Evolutionary conservation across 768 basidiomycete species (phyloP).

Genomic region (Pulveroboletus sp.): DNA sequence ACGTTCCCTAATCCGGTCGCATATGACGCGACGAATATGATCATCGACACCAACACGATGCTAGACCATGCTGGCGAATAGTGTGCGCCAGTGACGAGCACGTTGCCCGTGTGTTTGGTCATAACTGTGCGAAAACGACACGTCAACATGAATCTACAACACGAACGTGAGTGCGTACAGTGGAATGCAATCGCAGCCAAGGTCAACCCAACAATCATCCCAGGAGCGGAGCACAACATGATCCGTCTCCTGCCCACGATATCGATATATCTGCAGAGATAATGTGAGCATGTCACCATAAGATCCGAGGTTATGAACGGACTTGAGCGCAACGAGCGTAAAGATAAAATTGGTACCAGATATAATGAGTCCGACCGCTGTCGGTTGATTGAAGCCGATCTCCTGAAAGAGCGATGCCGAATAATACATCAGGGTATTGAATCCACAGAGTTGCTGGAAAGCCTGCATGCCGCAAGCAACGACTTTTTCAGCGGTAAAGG

Average conservation of each 20-base stretch:
- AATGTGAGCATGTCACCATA: background rate
- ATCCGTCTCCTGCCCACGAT: conserved; percentile 65
- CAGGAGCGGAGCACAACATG: conserved; percentile 66
- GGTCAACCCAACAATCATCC: conserved; percentile 64
- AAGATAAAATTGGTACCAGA: conserved; percentile 78
- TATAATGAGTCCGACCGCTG: conserved; percentile 74
- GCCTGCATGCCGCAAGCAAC: conserved; percentile 80
- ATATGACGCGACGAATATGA: conserved; percentile 78
- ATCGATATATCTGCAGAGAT: conserved; percentile 45
- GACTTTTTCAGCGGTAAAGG: conserved; percentile 37
- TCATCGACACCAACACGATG: conserved; percentile 74
- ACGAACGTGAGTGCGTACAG: conserved; percentile 21
- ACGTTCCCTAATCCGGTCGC: conserved; percentile 77
- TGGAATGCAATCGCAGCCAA: conserved; percentile 64
- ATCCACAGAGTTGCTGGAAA: conserved; percentile 80
- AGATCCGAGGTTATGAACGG: conserved; percentile 11
- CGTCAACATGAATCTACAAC: background rate
- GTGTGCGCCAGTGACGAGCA: conserved; percentile 53
- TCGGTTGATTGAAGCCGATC: conserved; percentile 80
- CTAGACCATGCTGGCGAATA: conserved; percentile 63
- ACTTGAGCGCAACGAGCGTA: conserved; percentile 69
- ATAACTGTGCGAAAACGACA: conserved; percentile 38
- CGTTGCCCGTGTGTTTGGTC: conserved; percentile 56
- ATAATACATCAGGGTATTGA: conserved; percentile 76
- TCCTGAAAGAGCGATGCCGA: conserved; percentile 76